Percentiles rank a stretch among this genome's conserved stretches.
These are phyloP conservation scores for Glycine latifolia DNA, from an alignment of 306 rosid genomes.

Conservation along the genomic window DNA sequence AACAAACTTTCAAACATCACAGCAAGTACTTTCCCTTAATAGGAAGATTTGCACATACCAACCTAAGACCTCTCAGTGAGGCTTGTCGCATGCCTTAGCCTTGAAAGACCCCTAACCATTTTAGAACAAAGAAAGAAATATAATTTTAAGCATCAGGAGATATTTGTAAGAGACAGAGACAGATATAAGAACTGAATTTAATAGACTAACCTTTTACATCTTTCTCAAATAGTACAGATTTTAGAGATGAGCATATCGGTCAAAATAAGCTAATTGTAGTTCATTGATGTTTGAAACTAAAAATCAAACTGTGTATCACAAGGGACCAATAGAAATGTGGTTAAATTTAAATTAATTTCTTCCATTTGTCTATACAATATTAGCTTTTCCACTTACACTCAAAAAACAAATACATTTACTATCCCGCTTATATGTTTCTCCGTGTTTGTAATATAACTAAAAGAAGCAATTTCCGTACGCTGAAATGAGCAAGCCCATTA, in stretches of 20 bases:
- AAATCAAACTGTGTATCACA: conserved; percentile 24
- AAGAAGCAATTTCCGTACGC: conserved; percentile 46
- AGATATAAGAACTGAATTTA: conserved; percentile 24
- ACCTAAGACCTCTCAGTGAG: background rate
- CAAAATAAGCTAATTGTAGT: background rate
- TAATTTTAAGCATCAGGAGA: background rate
- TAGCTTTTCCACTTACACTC: conserved; percentile 40
- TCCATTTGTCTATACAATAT: conserved; percentile 39
- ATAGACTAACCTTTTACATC: background rate
- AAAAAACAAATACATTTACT: conserved; percentile 45
- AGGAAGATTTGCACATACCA: background rate
- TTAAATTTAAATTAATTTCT: conserved; percentile 41
- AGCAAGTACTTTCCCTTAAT: background rate
- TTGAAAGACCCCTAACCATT: conserved; percentile 19
- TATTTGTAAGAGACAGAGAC: background rate
- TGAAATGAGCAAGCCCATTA: conserved; percentile 46
- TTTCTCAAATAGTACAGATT: conserved; percentile 8
- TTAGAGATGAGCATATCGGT: conserved; percentile 16
- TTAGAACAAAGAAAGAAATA: background rate
- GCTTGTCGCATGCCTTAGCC: conserved; percentile 34
- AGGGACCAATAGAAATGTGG: conserved; percentile 27
- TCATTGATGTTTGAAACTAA: conserved; percentile 38
- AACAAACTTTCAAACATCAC: background rate
- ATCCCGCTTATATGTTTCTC: conserved; percentile 37
- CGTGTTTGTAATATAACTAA: conserved; percentile 33